phyloP scores from a whole-genome alignment of 768 basidiomycete genomes.

The Phanerochaete carnosa region DNA sequence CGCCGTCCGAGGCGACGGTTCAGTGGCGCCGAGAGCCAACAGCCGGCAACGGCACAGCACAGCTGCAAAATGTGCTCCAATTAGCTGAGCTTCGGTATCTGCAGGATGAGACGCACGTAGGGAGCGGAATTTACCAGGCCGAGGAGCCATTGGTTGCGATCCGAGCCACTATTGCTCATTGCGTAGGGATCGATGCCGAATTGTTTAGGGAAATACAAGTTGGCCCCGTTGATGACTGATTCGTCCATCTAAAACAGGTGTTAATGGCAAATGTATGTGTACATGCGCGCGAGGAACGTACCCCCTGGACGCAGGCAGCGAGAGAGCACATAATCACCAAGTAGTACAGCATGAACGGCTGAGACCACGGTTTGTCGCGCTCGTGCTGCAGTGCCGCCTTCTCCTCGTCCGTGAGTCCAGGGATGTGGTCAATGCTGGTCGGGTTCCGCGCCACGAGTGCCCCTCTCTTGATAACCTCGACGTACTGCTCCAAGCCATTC shows the following conservation, averaged over 20 bases:
- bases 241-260: constrained; percentile 39
- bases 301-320: constrained; percentile 79
- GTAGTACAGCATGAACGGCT: constrained; percentile 46
- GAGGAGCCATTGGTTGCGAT: constrained; percentile 63
- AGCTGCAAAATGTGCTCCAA: constrained; percentile 22
- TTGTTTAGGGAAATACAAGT: constrained; percentile 51
- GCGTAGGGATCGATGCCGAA: constrained; percentile 46
- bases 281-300: constrained; percentile 13
- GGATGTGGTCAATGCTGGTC: constrained; percentile 35
- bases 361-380: constrained; percentile 44
- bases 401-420: constrained; percentile 43
- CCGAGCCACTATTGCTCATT: not conserved
- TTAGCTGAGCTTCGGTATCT: not conserved
- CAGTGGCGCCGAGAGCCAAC: constrained; percentile 70
- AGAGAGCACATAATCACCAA: constrained; percentile 60
- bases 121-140: constrained; percentile 71
- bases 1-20: constrained; percentile 57
- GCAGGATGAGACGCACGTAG: constrained; percentile 24
- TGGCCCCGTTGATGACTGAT: constrained; percentile 53
- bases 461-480: constrained; percentile 58
- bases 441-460: constrained; percentile 75
- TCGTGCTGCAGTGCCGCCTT: constrained; percentile 40
- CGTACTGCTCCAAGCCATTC: constrained; percentile 32
- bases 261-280: not conserved
- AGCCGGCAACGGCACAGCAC: constrained; percentile 50